Evolutionary conservation across 371 early-diverging fungal species (phyloP), one percentile per base, ranked within the genome.

Genomic region (Apophysomyces sp.): DNA sequence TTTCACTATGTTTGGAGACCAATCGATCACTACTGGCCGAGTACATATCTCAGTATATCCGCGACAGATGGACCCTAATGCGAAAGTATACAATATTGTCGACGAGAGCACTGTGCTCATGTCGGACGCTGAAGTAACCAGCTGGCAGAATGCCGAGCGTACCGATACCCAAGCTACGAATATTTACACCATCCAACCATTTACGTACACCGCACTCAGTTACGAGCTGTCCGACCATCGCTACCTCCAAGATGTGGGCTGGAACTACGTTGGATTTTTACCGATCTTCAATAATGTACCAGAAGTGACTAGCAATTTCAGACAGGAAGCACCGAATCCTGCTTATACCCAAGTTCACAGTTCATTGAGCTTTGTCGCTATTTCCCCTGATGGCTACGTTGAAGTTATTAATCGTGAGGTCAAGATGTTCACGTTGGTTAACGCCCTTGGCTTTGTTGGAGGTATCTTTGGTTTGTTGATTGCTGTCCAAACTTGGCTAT

Each of bases 251-350:
- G 34, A 62, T 27, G 67, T 63, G 16, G 78, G 76, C 15, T 80
- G 81, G 81, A 80, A 80, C 52, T 80, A 76, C 67, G 76, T 80
- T 29, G 81, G 81, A 39, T 80, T 80, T 60, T 54, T 72, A 18
- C 78, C 81, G 24, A 69, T 77, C 27, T 61, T 70, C 28, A 80
- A 80, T 58, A 67, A 65, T 9, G 75, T 77, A 2, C 76, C 78
- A 13, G 76, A 73, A 53, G 60, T 80, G 15, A 69, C 66, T 15
- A 72, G 69, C 56, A 65, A 55, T 36, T 80, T 80, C 64, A 66
- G 81, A 53, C 62, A 65, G 36, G 81, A 77, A 51, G 69, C 76
- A 13, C 71, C 72, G 12, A 80, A 77, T 29, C 81, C 81, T 6
- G 67, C 44, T 28, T 80, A 80, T 34, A 64, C 60, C 7, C 13